A percentile compares a stretch with the other conserved stretches of the same genome.
Conservation (phyloP, 2,329 filamentous ascomycete genomes). For the Claviceps sp. region DNA sequence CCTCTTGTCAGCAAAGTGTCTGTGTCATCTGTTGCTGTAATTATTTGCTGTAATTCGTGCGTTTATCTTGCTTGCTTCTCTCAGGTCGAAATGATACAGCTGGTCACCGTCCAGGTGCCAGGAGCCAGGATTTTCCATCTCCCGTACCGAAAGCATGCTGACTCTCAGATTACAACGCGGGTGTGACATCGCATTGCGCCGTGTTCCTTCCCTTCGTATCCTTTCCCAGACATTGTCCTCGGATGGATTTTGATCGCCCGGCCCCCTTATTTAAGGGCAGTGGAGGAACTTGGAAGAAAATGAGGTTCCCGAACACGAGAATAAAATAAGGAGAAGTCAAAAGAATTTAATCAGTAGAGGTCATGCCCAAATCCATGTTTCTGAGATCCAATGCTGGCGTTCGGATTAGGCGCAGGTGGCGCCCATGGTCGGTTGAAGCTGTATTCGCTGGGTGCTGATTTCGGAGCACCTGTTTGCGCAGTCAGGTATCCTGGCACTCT, state of each 20-base stretch:
- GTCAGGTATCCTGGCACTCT: constrained; percentile 34
- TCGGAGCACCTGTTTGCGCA: constrained; percentile 41
- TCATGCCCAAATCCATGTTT: constrained; percentile 2
- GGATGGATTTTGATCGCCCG: neutral
- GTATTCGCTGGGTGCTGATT: constrained; percentile 39
- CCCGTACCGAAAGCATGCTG: neutral
- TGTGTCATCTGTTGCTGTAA: neutral
- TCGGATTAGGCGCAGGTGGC: neutral
- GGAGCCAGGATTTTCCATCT: too few species aligned
- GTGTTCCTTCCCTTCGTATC: neutral
- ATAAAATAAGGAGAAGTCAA: neutral
- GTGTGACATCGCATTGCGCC: neutral
- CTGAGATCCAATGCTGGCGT: neutral
- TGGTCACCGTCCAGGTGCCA: neutral
- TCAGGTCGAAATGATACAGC: neutral
- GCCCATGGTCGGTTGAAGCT: constrained; percentile 36
- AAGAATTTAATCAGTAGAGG: neutral
- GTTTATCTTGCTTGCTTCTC: neutral
- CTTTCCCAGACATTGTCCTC: neutral
- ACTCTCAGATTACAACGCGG: neutral
- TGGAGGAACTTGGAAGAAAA: too few species aligned
- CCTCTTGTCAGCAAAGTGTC: neutral
- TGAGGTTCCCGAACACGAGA: too few species aligned
- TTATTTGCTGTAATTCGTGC: too few species aligned
- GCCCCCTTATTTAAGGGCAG: too few species aligned